Evolutionary conservation across 1,284 basidiomycete genomes (phyloP).

Genomic region (Leccinum brunneo-olivaceum): DNA sequence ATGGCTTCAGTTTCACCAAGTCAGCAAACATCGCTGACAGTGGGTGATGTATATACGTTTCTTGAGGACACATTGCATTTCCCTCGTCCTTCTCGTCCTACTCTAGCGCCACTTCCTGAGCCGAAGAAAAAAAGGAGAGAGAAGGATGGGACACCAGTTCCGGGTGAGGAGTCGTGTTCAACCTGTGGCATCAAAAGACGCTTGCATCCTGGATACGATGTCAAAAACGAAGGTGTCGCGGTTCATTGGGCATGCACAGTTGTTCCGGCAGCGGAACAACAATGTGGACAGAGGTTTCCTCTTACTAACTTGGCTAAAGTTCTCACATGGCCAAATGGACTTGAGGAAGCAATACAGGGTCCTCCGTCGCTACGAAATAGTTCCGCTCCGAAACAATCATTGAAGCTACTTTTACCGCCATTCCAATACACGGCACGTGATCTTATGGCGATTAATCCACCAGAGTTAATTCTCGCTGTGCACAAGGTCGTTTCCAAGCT

Average conservation of each 20-base stretch:
- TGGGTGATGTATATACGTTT: conserved; percentile 55
- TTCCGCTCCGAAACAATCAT: conserved; percentile 3
- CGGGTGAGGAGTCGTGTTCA: conserved; percentile 22
- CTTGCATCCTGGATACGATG: conserved; percentile 19
- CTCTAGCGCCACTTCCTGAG: conserved; percentile 10
- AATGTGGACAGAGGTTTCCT: conserved; percentile 19
- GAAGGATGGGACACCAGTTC: conserved; percentile 17
- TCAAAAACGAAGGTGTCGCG: conserved; percentile 18
- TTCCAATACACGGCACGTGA: conserved; percentile 20
- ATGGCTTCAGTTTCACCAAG: conserved; percentile 15
- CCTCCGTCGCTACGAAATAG: conserved; percentile 1
- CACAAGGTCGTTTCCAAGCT: conserved; percentile 19
- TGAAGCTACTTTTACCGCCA: conserved; percentile 7
- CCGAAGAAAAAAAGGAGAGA: conserved; percentile 25
- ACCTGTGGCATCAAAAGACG: conserved; percentile 29
- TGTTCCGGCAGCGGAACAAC: conserved; percentile 21
- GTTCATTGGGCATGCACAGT: conserved; percentile 23
- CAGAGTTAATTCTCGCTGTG: conserved; percentile 27
- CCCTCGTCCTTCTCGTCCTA: conserved; percentile 28
- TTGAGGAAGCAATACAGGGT: conserved; percentile 12
- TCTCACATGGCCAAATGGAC: conserved; percentile 15
- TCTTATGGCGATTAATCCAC: conserved; percentile 17
- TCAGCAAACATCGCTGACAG: conserved; percentile 35
- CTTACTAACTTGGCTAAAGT: conserved; percentile 16
- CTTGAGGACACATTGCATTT: conserved; percentile 48